Conservation (phyloP, 352 stramenopile species). For the Peronospora farinosa region DNA sequence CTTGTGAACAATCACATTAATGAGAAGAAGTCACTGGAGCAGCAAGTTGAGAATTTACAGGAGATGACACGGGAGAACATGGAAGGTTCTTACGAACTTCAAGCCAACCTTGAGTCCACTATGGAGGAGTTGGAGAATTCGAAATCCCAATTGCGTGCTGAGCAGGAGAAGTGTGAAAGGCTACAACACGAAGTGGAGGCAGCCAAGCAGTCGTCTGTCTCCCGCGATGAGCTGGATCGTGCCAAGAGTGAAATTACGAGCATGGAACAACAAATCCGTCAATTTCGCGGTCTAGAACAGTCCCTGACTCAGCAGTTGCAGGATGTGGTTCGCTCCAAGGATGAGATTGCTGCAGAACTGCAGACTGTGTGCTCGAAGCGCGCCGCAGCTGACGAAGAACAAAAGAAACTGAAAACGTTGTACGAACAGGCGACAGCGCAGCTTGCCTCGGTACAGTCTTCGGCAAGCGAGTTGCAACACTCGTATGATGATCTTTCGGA, state of each 20-base stretch:
- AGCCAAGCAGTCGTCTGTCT: conserved; percentile 23
- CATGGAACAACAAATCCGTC: conserved; percentile 32
- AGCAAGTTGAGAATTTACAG: conserved; percentile 61
- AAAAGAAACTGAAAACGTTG: conserved; percentile 22
- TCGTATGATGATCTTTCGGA: conserved; percentile 46
- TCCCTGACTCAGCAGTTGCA: conserved; percentile 36
- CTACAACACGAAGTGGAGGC: conserved; percentile 23
- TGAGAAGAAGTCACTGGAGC: conserved; percentile 42
- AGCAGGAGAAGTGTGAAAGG: conserved; percentile 23
- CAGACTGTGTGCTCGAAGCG: conserved; percentile 25
- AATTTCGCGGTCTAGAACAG: conserved; percentile 35
- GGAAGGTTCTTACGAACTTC: conserved; percentile 45
- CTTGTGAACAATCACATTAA: conserved; percentile 21
- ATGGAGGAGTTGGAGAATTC: conserved; percentile 38
- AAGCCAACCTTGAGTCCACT: conserved; percentile 51
- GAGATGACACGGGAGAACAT: conserved; percentile 54
- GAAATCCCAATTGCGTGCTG: conserved; percentile 21
- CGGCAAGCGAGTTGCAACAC: conserved; percentile 35
- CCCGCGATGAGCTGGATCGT: conserved; percentile 30
- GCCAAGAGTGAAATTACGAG: conserved; percentile 31
- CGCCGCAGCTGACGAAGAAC: conserved; percentile 27
- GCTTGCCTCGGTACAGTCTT: conserved; percentile 25
- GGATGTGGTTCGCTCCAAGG: conserved; percentile 21
- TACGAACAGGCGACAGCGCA: conserved; percentile 25
- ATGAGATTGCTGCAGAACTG: conserved; percentile 25